These are phyloP conservation scores for Durusdinium trenchii DNA, from an alignment of 73 alveolate species.

Conservation along the genomic window DNA sequence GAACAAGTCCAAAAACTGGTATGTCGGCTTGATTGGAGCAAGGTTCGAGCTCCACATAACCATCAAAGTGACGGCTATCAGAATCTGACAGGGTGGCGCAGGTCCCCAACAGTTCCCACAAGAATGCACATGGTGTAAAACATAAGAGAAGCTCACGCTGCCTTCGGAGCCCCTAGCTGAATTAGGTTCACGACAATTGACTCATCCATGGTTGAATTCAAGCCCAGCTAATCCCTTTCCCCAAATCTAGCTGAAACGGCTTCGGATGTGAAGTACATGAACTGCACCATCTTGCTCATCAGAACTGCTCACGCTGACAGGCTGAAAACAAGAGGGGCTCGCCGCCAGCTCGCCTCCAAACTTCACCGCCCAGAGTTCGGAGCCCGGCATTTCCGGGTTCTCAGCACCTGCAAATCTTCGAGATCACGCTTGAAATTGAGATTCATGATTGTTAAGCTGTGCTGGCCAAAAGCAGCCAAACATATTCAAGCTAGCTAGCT, in stretches of 20 bases:
- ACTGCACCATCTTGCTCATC: no score
- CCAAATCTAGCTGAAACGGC: no score
- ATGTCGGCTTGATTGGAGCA: background rate
- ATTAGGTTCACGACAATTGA: background rate
- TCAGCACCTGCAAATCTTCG: no score
- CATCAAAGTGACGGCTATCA: background rate
- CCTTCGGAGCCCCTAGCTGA: conserved; percentile 24
- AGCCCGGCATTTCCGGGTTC: background rate
- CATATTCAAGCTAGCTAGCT: no score
- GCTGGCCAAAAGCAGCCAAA: no score
- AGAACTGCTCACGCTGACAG: no score
- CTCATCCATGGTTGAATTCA: background rate
- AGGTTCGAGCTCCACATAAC: background rate
- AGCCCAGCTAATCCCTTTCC: background rate
- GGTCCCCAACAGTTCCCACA: background rate
- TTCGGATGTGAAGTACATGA: no score
- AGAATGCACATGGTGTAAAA: no score
- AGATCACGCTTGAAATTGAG: no score
- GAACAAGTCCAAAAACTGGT: background rate
- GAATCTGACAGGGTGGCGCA: background rate
- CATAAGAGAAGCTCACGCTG: background rate
- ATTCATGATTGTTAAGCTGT: no score
- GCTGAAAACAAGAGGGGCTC: no score
- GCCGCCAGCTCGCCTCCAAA: no score
- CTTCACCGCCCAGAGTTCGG: background rate